Evolutionary conservation across 257 asterid species (phyloP).

Genomic region (Solanum neorickii): DNA sequence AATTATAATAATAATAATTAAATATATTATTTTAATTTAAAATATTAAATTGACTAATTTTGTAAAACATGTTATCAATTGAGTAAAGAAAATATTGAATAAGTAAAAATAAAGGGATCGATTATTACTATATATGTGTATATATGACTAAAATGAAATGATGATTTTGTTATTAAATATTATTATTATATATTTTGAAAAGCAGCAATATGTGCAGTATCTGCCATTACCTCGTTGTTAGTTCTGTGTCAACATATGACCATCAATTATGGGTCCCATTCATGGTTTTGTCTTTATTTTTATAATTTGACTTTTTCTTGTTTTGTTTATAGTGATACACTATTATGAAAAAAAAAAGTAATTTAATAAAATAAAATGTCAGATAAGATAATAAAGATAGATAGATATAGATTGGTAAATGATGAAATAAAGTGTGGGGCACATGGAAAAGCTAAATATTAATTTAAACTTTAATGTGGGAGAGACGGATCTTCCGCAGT

Average conservation of each 20-base stretch:
- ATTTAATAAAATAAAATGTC: conserved; percentile 2
- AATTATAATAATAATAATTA: no score
- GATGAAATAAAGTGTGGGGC: neutral
- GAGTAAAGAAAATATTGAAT: no score
- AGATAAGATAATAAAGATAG: neutral
- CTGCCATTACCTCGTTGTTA: conserved; percentile 1
- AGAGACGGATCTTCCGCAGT: conserved; percentile 9
- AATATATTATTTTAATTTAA: no score
- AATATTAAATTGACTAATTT: no score
- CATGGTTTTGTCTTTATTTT: neutral
- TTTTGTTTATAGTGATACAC: neutral
- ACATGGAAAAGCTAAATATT: conserved; percentile 1
- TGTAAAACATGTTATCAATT: no score
- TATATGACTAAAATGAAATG: neutral
- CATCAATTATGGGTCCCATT: neutral
- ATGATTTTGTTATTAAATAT: neutral
- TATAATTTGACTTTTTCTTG: neutral
- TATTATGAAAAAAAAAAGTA: neutral
- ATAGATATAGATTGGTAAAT: neutral
- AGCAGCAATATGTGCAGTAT: neutral
- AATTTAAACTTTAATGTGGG: conserved; percentile 2
- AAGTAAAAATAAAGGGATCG: no score
- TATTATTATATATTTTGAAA: neutral
- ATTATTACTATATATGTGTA: neutral
- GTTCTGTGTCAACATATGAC: conserved; percentile 16